Evolutionary conservation across 257 asterid species (phyloP).

Genomic region (Eucommia ulmoides): DNA sequence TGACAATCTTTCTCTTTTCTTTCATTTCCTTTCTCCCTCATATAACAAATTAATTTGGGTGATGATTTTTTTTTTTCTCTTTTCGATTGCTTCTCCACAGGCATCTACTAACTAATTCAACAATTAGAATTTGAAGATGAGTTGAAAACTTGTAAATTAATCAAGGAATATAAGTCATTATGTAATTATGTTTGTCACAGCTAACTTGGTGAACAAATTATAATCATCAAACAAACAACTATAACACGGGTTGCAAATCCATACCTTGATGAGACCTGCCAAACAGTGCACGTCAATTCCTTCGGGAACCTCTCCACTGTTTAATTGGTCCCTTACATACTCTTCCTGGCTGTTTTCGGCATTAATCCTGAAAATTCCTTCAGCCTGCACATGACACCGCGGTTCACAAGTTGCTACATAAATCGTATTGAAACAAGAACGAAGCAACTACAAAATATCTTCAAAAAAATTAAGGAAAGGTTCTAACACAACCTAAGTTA

Average conservation of each 20-base stretch:
- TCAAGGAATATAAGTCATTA: too few relatives aligned
- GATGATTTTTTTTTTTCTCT: too few relatives aligned
- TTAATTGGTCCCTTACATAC: constrained; percentile 84
- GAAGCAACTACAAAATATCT: background rate
- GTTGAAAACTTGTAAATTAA: too few relatives aligned
- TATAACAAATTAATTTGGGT: too few relatives aligned
- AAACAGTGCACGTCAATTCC: constrained; percentile 94
- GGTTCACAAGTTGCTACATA: background rate
- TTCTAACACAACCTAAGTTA: background rate
- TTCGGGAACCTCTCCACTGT: constrained; percentile 73
- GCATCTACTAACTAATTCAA: too few relatives aligned
- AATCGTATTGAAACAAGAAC: background rate
- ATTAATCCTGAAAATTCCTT: constrained; percentile 93
- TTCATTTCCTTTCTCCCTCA: too few relatives aligned
- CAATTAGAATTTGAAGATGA: too few relatives aligned
- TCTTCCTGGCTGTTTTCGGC: constrained; percentile 96
- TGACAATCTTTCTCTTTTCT: too few relatives aligned
- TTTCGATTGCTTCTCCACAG: too few relatives aligned
- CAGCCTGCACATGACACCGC: constrained; percentile 43
- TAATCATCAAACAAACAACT: too few relatives aligned
- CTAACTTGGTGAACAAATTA: too few relatives aligned
- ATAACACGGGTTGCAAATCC: background rate
- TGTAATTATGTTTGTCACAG: too few relatives aligned
- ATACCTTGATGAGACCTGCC: constrained; percentile 92
- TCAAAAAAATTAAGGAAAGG: background rate